Evolutionary conservation across 441 rosid genomes (phyloP).

Genomic region (Theobroma grandiflorum): DNA sequence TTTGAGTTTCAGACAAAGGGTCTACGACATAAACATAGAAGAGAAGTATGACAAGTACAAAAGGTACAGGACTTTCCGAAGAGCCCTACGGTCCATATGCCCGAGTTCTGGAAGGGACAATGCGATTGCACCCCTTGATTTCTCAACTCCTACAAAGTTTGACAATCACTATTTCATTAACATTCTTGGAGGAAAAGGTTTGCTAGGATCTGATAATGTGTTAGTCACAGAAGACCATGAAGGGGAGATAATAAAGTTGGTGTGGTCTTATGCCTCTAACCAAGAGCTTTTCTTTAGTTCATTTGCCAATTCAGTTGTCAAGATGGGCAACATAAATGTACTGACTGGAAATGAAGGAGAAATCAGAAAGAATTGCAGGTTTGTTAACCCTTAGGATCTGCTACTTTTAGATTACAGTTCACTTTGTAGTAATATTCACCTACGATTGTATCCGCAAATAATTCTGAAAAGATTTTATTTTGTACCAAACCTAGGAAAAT

Average conservation of each 20-base stretch:
- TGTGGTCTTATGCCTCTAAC: slow-evolving; percentile 73
- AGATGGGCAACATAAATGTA: slow-evolving; percentile 77
- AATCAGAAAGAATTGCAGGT: slow-evolving; percentile 70
- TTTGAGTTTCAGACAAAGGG: slow-evolving; percentile 73
- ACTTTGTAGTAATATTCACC: background rate
- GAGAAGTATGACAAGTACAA: slow-evolving; percentile 56
- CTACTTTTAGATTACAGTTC: background rate
- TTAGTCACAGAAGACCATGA: slow-evolving; percentile 59
- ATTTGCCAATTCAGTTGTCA: slow-evolving; percentile 65
- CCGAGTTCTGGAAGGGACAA: slow-evolving; percentile 57
- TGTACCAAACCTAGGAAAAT: background rate
- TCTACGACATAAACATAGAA: slow-evolving; percentile 41
- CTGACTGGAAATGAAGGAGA: slow-evolving; percentile 61
- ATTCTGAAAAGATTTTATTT: background rate
- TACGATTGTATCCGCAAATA: background rate
- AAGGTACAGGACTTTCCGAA: slow-evolving; percentile 61
- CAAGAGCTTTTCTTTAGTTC: slow-evolving; percentile 56
- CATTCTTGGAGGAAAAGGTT: slow-evolving; percentile 64
- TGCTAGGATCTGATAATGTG: slow-evolving; percentile 70
- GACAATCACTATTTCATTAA: slow-evolving; percentile 77
- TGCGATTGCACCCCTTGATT: slow-evolving; percentile 63
- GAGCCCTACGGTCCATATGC: slow-evolving; percentile 63
- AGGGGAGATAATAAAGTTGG: slow-evolving; percentile 49
- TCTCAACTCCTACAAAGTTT: slow-evolving; percentile 60
- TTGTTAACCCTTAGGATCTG: slow-evolving; percentile 40